Conservation (phyloP, 805 yeast genomes). For the Yarrowia sp. region DNA sequence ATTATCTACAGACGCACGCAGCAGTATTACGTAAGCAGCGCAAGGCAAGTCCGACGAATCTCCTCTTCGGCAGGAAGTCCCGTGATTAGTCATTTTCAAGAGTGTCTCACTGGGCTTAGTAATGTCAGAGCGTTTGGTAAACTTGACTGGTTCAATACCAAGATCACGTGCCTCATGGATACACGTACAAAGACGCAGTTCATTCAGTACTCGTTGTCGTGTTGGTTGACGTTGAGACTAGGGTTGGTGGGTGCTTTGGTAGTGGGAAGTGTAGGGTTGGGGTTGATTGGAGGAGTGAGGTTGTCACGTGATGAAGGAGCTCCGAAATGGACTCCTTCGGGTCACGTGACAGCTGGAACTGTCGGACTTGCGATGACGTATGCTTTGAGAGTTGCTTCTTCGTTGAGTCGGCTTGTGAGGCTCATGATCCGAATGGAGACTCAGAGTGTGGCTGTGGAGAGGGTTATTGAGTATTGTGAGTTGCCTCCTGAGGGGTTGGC, state of each 20-base stretch:
- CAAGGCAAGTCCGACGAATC: conserved; percentile 76
- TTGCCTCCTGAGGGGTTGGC: conserved; percentile 51
- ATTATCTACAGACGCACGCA: conserved; percentile 69
- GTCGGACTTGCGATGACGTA: conserved; percentile 69
- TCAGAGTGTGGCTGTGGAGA: conserved; percentile 61
- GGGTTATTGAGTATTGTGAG: conserved; percentile 58
- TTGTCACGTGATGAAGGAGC: conserved; percentile 19
- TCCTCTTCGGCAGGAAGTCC: conserved; percentile 70
- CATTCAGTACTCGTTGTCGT: conserved; percentile 75
- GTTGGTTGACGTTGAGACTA: conserved; percentile 73
- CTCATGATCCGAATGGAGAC: conserved; percentile 36
- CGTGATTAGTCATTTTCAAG: conserved; percentile 77
- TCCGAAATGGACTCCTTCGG: conserved; percentile 28
- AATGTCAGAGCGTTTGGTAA: conserved; percentile 81
- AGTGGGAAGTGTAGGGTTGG: conserved; percentile 31
- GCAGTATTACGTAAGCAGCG: conserved; percentile 60
- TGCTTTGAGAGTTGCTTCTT: conserved; percentile 55
- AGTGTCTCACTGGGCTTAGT: conserved; percentile 70
- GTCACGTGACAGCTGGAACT: conserved; percentile 36
- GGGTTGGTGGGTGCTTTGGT: neutral
- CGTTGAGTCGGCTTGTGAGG: conserved; percentile 39
- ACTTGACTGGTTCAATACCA: conserved; percentile 53
- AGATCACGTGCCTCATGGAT: conserved; percentile 52
- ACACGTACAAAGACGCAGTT: conserved; percentile 77
- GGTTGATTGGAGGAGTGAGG: conserved; percentile 30